These are phyloP conservation scores for Posidonia australis DNA, from an alignment of 106 monocot genomes.

Conservation along the genomic window DNA sequence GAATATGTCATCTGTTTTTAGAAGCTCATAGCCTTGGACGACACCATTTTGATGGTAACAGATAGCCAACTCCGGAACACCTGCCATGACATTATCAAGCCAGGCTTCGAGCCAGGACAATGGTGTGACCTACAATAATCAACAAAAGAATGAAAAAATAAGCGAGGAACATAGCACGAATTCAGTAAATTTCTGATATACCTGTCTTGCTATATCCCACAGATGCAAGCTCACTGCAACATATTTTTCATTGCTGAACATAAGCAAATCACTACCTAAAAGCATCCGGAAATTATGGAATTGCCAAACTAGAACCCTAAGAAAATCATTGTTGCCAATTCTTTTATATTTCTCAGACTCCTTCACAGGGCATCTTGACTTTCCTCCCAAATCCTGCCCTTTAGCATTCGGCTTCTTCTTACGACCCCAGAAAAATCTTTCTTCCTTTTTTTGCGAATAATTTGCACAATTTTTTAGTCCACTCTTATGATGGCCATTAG, in stretches of 20 bases:
- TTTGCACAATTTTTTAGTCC: neutral
- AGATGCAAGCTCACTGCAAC: conserved; percentile 90
- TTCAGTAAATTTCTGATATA: conserved; percentile 6
- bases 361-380: conserved; percentile 44
- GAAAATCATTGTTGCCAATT: conserved; percentile 60
- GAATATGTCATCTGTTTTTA: conserved; percentile 95
- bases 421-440: conserved; percentile 34
- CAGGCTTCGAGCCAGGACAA: conserved; percentile 98
- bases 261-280: conserved; percentile 86
- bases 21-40: conserved; percentile 95
- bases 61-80: conserved; percentile 89
- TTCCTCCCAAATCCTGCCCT: conserved; percentile 50
- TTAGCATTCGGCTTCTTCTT: conserved; percentile 37
- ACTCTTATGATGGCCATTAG: conserved; percentile 10
- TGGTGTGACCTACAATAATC: conserved; percentile 65
- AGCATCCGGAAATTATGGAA: conserved; percentile 99
- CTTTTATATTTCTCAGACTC: conserved; percentile 66
- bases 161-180: neutral
- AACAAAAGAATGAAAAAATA: conserved; percentile 9
- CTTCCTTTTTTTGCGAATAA: conserved; percentile 25
- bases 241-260: conserved; percentile 99
- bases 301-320: conserved; percentile 83
- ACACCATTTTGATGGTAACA: conserved; percentile 96
- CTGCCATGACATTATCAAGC: conserved; percentile 98
- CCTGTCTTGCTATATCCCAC: conserved; percentile 88